A percentile compares a stretch with the other conserved stretches of the same genome.
Evolutionary conservation across 148 eudicot genomes (phyloP).

Genomic region (Oxyria digyna): DNA sequence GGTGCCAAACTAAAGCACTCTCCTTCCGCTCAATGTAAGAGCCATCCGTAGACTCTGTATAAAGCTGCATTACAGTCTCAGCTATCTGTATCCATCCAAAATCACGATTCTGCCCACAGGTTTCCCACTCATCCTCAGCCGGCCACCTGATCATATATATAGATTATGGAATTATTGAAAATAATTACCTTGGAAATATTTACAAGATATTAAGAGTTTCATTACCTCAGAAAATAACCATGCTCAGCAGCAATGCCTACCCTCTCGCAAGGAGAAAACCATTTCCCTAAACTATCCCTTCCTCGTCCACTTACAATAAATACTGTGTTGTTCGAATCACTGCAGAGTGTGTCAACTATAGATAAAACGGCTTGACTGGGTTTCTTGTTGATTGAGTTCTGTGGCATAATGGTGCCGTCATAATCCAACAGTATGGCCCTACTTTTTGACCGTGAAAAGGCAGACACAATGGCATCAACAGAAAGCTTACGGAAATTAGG

Average conservation of each 20-base stretch:
- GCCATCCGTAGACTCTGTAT: constrained; percentile 38
- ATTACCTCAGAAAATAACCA: constrained; percentile 36
- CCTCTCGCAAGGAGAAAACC: constrained; percentile 37
- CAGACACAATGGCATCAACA: constrained; percentile 28
- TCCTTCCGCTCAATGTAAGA: constrained; percentile 33
- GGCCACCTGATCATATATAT: constrained; percentile 20
- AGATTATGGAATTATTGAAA: not conserved
- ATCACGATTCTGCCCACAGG: constrained; percentile 22
- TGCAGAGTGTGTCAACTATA: constrained; percentile 18
- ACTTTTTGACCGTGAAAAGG: constrained; percentile 28
- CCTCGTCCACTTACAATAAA: constrained; percentile 39
- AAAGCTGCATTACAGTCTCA: constrained; percentile 32
- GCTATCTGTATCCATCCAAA: constrained; percentile 41
- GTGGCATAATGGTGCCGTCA: constrained; percentile 44
- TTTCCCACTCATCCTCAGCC: constrained; percentile 29
- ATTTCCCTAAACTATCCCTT: constrained; percentile 30
- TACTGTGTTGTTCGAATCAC: constrained; percentile 26
- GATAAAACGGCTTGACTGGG: constrained; percentile 26
- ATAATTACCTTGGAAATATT: not conserved
- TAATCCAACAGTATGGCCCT: constrained; percentile 36
- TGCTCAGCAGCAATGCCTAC: constrained; percentile 42
- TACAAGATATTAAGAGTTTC: not conserved
- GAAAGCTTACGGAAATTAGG: constrained; percentile 33
- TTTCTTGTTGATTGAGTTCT: constrained; percentile 28
- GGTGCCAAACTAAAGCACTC: constrained; percentile 42